Evolutionary conservation across 441 rosid species (phyloP).

Genomic region (Populus hybrid): DNA sequence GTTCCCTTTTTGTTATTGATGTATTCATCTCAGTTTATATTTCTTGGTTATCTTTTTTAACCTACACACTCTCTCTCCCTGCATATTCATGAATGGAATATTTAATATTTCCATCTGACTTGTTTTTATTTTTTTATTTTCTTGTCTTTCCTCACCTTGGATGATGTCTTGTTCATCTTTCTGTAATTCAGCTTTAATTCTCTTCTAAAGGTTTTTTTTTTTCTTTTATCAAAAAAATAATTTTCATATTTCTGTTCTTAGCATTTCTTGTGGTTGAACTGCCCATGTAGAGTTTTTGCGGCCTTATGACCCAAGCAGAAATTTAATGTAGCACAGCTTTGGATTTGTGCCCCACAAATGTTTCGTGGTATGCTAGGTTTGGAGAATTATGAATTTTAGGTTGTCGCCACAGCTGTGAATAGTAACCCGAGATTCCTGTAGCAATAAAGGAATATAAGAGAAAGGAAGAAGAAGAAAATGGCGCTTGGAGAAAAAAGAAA

Average conservation of each 20-base stretch:
- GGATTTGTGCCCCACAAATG: neutral
- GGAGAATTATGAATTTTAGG: neutral
- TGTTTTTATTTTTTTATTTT: no score
- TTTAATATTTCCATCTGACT: no score
- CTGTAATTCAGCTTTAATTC: neutral
- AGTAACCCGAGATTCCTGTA: neutral
- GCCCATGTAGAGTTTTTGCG: neutral
- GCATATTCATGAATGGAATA: no score
- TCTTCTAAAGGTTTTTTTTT: neutral
- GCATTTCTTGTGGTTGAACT: neutral
- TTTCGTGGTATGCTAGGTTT: neutral
- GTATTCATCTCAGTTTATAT: neutral
- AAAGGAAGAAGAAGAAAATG: neutral
- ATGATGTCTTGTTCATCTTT: neutral
- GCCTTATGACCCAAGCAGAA: neutral
- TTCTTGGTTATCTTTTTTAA: neutral
- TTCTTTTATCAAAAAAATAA: no score
- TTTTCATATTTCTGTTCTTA: neutral
- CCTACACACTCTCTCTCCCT: neutral
- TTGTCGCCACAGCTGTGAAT: neutral
- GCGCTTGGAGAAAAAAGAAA: neutral
- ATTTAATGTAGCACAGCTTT: neutral
- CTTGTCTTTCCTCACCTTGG: neutral
- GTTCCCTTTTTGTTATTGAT: neutral
- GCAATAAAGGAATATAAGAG: neutral